Percentiles rank a stretch among this genome's conserved stretches.
phyloP scores from a whole-genome alignment of 306 rosid species.

The Boehmeria nivea region DNA sequence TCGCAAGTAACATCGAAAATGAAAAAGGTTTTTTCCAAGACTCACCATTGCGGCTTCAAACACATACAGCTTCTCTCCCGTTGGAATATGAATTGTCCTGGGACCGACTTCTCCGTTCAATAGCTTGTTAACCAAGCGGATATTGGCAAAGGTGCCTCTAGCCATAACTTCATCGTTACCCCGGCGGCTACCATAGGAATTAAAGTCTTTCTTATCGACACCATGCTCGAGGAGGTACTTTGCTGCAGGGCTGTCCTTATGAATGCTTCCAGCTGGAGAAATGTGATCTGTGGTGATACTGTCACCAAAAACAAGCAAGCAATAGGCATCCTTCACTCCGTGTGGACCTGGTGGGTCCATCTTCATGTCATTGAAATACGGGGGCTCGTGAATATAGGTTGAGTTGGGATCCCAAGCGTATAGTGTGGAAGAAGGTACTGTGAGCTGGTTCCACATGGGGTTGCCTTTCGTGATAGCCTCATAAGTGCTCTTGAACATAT shows the following conservation, averaged over 20 bases:
- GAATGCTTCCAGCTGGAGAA: slow-evolving; percentile 40
- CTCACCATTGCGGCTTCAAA: slow-evolving; percentile 41
- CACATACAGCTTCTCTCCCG: slow-evolving; percentile 32
- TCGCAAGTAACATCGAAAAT: no score
- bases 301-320: slow-evolving; percentile 41
- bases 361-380: slow-evolving; percentile 33
- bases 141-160: slow-evolving; percentile 34
- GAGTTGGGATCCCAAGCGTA: slow-evolving; percentile 38
- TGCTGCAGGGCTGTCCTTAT: slow-evolving; percentile 40
- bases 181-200: slow-evolving; percentile 33
- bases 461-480: slow-evolving; percentile 32
- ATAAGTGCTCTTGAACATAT: slow-evolving; percentile 38
- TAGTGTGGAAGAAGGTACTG: slow-evolving; percentile 28
- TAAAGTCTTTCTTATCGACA: slow-evolving; percentile 33
- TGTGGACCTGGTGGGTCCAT: slow-evolving; percentile 32
- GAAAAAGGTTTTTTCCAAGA: neutral
- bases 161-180: slow-evolving; percentile 44
- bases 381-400: slow-evolving; percentile 41
- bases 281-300: slow-evolving; percentile 45
- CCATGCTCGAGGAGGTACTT: slow-evolving; percentile 33
- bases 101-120: slow-evolving; percentile 38
- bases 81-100: slow-evolving; percentile 39
- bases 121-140: slow-evolving; percentile 32
- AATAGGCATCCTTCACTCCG: slow-evolving; percentile 31
- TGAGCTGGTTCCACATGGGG: slow-evolving; percentile 33